phyloP scores from a whole-genome alignment of 2,329 filamentous ascomycete genomes.

The Aspergillus transmontanensis region DNA sequence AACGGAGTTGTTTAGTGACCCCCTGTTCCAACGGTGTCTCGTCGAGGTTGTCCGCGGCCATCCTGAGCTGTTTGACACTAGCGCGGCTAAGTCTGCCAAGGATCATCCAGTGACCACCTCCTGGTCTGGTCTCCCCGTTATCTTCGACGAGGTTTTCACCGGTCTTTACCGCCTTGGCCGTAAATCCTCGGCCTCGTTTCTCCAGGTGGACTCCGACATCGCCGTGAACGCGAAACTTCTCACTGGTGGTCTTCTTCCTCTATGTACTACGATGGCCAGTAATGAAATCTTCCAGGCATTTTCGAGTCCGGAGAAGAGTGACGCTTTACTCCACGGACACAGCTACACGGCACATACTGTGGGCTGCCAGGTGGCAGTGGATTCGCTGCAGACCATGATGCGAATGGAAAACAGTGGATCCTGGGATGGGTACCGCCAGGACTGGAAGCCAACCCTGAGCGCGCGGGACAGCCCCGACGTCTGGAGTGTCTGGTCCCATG shows the following conservation, averaged over 20 bases:
- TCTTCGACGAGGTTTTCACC: conserved; percentile 88
- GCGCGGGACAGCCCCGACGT: conserved; percentile 25
- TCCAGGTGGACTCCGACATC: conserved; percentile 70
- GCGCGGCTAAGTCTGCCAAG: conserved; percentile 23
- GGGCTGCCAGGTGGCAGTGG: conserved; percentile 76
- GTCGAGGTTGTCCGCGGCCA: conserved; percentile 66
- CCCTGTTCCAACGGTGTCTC: conserved; percentile 75
- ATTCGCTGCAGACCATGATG: conserved; percentile 63
- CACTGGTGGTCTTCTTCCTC: conserved; percentile 76
- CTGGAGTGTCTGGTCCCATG: conserved; percentile 73
- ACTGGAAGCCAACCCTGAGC: conserved; percentile 43
- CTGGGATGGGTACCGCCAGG: conserved; percentile 60
- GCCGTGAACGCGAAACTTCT: conserved; percentile 81
- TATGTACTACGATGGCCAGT: conserved; percentile 75
- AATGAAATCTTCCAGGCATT: conserved; percentile 74
- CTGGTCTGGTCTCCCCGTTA: conserved; percentile 75
- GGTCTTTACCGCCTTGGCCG: conserved; percentile 80
- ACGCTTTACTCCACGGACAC: conserved; percentile 80
- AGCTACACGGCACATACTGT: conserved; percentile 85
- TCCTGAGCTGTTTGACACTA: conserved; percentile 55
- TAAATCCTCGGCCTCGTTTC: conserved; percentile 69
- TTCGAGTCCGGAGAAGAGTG: conserved; percentile 70
- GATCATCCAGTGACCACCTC: conserved; percentile 16
- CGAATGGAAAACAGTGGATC: conserved; percentile 57
- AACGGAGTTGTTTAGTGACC: conserved; percentile 59